Percentiles rank a stretch among this genome's conserved stretches.
These are phyloP conservation scores for Dentipellis sp. DNA, from an alignment of 768 basidiomycete genomes.

Conservation along the genomic window DNA sequence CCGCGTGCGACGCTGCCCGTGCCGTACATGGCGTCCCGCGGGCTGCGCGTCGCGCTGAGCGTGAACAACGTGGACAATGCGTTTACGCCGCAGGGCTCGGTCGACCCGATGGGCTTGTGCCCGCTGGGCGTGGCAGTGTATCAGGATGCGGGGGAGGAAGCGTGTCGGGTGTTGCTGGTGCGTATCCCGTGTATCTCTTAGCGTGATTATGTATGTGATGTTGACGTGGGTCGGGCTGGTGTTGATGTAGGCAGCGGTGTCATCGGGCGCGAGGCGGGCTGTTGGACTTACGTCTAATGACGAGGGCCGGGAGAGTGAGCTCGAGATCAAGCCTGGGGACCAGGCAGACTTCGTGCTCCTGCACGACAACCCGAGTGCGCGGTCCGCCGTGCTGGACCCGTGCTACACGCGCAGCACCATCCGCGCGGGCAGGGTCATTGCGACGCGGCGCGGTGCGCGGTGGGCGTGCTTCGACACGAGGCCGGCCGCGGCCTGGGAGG, in stretches of 20 bases:
- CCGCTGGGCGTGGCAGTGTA: slow-evolving; percentile 51
- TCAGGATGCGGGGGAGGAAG: slow-evolving; percentile 42
- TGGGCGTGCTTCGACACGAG: slow-evolving; percentile 19
- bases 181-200: slow-evolving; percentile 12
- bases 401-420: slow-evolving; percentile 42
- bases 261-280: slow-evolving; percentile 41
- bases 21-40: slow-evolving; percentile 35
- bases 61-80: slow-evolving; percentile 62
- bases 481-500: not conserved
- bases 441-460: slow-evolving; percentile 24
- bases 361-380: slow-evolving; percentile 35
- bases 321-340: slow-evolving; percentile 32
- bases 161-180: slow-evolving; percentile 40
- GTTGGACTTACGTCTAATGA: slow-evolving; percentile 26
- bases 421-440: slow-evolving; percentile 34
- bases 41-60: slow-evolving; percentile 42
- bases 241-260: slow-evolving; percentile 40
- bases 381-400: slow-evolving; percentile 41
- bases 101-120: slow-evolving; percentile 53
- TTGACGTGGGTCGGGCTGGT: too few species aligned
- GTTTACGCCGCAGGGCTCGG: slow-evolving; percentile 59
- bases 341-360: slow-evolving; percentile 52
- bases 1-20: slow-evolving; percentile 50
- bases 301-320: slow-evolving; percentile 17
- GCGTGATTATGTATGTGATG: not conserved